Base-by-base conservation (phyloP, 179 eudicot species). In the Camellia oleifera region DNA sequence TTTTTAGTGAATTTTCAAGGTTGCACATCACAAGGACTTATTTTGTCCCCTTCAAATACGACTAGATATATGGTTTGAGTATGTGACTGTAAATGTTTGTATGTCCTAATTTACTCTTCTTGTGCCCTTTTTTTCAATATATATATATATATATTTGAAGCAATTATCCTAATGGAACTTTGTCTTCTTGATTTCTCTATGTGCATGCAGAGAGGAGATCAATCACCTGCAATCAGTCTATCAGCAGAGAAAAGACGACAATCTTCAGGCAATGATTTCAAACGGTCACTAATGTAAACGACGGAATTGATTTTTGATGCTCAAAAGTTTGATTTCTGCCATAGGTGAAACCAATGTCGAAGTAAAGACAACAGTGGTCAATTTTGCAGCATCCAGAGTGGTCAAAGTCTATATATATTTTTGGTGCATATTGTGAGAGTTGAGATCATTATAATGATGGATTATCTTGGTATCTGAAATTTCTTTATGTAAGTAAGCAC, bases 201-300 rank as follows among this genome's bases (percentile, higher is more conserved):
- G 85, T 82, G 67, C 68, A 74, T n/a, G 69, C 84, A 78, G 84
- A 57, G 81, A 78, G 45, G 81, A 82, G 69, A 53, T 77, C 45
- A 73, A 46, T 71, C 86, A 74, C 58, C 79, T 77, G 64, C 82
- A 80, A 72, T 73, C 83, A 62, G 73, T 44, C 42, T 26, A 72
- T 45, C 87, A 77, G 80, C 84, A 75, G 81, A 85, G 80, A 60
- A 82, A 78, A 72, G 88, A 83, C 14, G 82, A 80, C 61, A 82
- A 67, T 78, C 69, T 67, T 44, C 81, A 77, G 61, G 79, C 81
- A 79, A 56, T 76, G 46, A 79, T 83, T 66, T 81, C 72, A 64
- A 84, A 74, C 75, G 85, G 77, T 79, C 89, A 78, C 65, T 86
- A 77, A 84, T 56, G 60, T 14, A 61, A 32, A 42, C 54, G 46